A percentile compares a stretch with the other conserved stretches of the same genome.
phyloP scores from a whole-genome alignment of 106 monocot species.

The Cymbidium sinense region DNA sequence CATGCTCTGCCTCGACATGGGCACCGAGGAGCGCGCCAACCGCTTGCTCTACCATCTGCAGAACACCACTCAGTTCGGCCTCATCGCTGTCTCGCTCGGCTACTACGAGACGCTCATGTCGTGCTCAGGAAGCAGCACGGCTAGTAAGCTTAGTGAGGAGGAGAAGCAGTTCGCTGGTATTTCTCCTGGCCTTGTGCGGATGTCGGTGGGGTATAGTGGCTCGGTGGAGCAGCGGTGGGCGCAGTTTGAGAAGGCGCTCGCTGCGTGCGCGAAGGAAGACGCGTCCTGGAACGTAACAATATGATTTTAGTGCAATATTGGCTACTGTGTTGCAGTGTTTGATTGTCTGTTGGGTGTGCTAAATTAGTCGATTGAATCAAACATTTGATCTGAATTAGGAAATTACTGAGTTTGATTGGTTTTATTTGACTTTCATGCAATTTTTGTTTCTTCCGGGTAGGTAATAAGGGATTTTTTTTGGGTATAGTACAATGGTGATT shows the following conservation, averaged over 20 bases:
- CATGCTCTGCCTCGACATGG: constrained; percentile 96
- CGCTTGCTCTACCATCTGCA: constrained; percentile 83
- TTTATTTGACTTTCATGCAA: no score
- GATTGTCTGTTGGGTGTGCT: no score
- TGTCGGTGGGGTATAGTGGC: constrained; percentile 93
- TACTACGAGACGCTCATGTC: constrained; percentile 99
- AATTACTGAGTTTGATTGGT: no score
- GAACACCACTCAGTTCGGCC: constrained; percentile 86
- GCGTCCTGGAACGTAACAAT: no score
- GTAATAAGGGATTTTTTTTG: no score
- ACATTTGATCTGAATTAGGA: no score
- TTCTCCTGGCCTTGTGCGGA: constrained; percentile 72
- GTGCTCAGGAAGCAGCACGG: constrained; percentile 92
- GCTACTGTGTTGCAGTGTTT: no score
- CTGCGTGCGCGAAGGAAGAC: background rate
- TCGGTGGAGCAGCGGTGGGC: constrained; percentile 84
- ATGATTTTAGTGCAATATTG: no score
- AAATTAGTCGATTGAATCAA: no score
- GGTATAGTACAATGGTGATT: no score
- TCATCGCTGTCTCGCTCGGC: constrained; percentile 93
- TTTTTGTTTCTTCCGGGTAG: no score
- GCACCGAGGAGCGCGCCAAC: constrained; percentile 74
- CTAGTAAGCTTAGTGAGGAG: constrained; percentile 69
- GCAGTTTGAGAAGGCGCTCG: constrained; percentile 78
- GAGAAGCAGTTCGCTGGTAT: constrained; percentile 72